phyloP scores from a whole-genome alignment of 495 filamentous ascomycete genomes.

The Aspergillus biplanus region DNA sequence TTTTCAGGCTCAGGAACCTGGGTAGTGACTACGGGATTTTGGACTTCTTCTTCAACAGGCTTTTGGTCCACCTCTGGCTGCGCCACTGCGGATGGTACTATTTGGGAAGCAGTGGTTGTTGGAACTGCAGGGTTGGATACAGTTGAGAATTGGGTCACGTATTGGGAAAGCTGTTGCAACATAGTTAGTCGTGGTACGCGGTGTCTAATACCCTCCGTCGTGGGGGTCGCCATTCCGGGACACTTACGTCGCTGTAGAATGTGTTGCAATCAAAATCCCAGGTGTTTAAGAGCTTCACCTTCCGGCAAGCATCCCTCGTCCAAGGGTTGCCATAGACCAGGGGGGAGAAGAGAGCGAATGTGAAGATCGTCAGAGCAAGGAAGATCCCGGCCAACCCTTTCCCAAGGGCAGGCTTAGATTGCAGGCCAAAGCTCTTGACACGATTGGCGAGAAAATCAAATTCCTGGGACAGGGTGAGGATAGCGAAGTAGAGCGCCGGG shows the following conservation, averaged over 20 bases:
- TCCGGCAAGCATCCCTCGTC: conserved; percentile 84
- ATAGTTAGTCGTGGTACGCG: conserved; percentile 34
- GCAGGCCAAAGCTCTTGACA: conserved; percentile 66
- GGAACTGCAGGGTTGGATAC: conserved; percentile 29
- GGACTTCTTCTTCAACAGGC: conserved; percentile 25
- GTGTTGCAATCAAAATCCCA: conserved; percentile 99
- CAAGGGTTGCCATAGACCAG: conserved; percentile 92
- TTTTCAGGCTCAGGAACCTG: conserved; percentile 51
- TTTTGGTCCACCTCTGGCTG: conserved; percentile 28
- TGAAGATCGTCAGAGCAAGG: conserved; percentile 69
- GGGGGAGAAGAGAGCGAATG: conserved; percentile 84
- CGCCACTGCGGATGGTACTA: conserved; percentile 21
- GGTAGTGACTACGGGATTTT: conserved; percentile 48
- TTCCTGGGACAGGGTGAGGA: conserved; percentile 84
- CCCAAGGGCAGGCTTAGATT: conserved; percentile 72
- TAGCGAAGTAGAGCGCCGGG: conserved; percentile 91
- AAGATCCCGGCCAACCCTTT: conserved; percentile 70
- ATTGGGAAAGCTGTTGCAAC: conserved; percentile 43
- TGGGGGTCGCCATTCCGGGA: conserved; percentile 39
- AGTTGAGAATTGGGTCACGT: conserved; percentile 39
- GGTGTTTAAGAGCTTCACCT: conserved; percentile 80
- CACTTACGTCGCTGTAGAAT: conserved; percentile 85
- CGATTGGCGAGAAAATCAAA: conserved; percentile 82
- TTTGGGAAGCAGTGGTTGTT: conserved; percentile 29
- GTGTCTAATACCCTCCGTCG: conserved; percentile 36